Evolutionary conservation across 73 alveolate species (phyloP).

Genomic region (Paramecium biaurelia): DNA sequence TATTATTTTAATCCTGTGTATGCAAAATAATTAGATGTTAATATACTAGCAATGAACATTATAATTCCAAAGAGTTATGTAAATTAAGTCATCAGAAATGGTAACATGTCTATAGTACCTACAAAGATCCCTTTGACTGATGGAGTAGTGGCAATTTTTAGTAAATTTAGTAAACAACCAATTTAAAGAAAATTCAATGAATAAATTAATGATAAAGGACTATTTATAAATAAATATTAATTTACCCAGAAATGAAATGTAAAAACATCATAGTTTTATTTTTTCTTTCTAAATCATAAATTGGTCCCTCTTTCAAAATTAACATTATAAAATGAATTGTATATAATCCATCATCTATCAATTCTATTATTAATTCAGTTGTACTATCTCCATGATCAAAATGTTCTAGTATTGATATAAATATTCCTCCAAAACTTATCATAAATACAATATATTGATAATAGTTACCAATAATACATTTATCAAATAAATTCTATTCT

Average conservation of each 20-base stretch:
- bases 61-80: slow-evolving; percentile 21
- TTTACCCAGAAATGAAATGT: slow-evolving; percentile 41
- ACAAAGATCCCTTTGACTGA: slow-evolving; percentile 30
- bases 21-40: slow-evolving; percentile 7
- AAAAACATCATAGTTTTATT: background rate
- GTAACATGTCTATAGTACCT: slow-evolving; percentile 6
- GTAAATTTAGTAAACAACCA: slow-evolving; percentile 26
- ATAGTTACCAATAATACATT: slow-evolving; percentile 1
- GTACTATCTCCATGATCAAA: slow-evolving; percentile 18
- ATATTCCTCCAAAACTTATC: slow-evolving; percentile 8
- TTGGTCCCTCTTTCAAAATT: background rate
- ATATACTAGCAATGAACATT: slow-evolving; percentile 30
- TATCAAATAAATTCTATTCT: background rate
- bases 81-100: background rate
- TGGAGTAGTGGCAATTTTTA: slow-evolving; percentile 19
- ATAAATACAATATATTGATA: background rate
- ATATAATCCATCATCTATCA: slow-evolving; percentile 11
- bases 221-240: background rate
- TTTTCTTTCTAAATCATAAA: slow-evolving; percentile 13
- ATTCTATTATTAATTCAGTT: background rate
- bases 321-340: slow-evolving; percentile 14
- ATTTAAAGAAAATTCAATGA: background rate
- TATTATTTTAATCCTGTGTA: background rate
- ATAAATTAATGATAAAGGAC: background rate
- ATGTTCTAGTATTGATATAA: background rate